Evolutionary conservation across 208 protist species (phyloP), one percentile per base, ranked within the genome.

Genomic region (Leishmania lainsoni): DNA sequence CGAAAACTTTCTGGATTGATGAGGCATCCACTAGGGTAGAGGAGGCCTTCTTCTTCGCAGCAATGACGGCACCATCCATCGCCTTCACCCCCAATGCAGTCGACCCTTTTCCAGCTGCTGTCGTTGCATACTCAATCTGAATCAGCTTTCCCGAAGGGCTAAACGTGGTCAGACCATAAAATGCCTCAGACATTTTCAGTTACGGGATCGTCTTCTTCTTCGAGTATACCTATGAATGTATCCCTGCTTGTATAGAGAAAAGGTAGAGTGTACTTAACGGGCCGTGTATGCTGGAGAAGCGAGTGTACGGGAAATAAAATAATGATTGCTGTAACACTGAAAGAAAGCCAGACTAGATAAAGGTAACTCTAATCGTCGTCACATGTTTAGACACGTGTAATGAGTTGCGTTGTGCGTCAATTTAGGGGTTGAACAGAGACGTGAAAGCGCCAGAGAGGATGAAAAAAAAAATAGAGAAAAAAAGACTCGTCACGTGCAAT

Each of bases 81-180:
- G 97, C 95, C 85, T 99, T 99, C 6, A 99, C 94, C 16, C 93
- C 97, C 5, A 99, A 83, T 12, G 98, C 95, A 5, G 98, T 99
- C 32, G 94, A 91, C 22, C 98, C 98, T 45, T 94, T 94, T 5
- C 89, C 87, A 0, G 99, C 99, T 14, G 99, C 99, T 39, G 97
- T 98, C 0, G 99, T 97, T 2, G 99, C 99, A 91, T 99, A 99
- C 86, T 99, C 99, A 85, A 99, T 99, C 90, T 99, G 99, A 14
- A 99, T 97, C n/a, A 99, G 95, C 88, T 99, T 99, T 58, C 99
- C 99, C 2, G 98, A 99, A 22, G 99, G 99, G 87, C 95, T 99
- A 93, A 99, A 99, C 5, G 99, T 99, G 3, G 99, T 99, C 75
- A 99, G 95, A 63, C 98, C 99, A 88, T 99, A 99, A 59, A 91